Evolutionary conservation across 1,139 yeast genomes (phyloP).

Genomic region (Blastobotrys petasosporus): DNA sequence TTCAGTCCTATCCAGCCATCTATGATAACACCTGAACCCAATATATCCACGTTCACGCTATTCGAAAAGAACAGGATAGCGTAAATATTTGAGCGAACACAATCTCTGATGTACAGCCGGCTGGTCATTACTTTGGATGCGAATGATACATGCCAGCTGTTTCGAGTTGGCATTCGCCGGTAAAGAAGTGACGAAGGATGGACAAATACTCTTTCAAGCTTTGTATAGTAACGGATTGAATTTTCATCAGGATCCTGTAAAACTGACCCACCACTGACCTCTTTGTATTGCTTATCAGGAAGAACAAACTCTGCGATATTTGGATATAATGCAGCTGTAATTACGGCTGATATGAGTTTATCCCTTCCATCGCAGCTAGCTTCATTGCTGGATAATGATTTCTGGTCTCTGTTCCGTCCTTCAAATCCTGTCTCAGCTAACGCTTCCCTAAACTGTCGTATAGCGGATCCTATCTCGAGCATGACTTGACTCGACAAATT

Average conservation of each 20-base stretch:
- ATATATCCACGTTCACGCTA: constrained; percentile 61
- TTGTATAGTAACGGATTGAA: constrained; percentile 51
- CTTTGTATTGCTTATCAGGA: constrained; percentile 72
- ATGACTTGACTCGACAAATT: constrained; percentile 57
- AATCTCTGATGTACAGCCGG: constrained; percentile 63
- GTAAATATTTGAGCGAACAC: constrained; percentile 72
- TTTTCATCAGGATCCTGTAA: constrained; percentile 80
- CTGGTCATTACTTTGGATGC: constrained; percentile 45
- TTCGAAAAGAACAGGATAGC: constrained; percentile 79
- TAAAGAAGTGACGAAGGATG: constrained; percentile 81
- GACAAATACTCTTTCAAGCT: constrained; percentile 51
- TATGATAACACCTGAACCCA: constrained; percentile 40
- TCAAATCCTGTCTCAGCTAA: constrained; percentile 72
- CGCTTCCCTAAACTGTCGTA: constrained; percentile 59
- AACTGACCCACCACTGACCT: constrained; percentile 70
- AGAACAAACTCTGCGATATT: constrained; percentile 71
- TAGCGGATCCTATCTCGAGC: constrained; percentile 65
- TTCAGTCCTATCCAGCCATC: constrained; percentile 79
- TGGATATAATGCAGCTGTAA: constrained; percentile 80
- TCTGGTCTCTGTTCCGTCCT: constrained; percentile 28
- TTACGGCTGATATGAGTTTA: constrained; percentile 54
- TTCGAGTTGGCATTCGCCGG: constrained; percentile 34
- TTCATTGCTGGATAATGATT: background rate
- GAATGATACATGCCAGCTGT: constrained; percentile 32
- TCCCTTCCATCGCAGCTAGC: background rate